Conservation (phyloP, 768 basidiomycete genomes). For the Goffeauzyma gilvescens region DNA sequence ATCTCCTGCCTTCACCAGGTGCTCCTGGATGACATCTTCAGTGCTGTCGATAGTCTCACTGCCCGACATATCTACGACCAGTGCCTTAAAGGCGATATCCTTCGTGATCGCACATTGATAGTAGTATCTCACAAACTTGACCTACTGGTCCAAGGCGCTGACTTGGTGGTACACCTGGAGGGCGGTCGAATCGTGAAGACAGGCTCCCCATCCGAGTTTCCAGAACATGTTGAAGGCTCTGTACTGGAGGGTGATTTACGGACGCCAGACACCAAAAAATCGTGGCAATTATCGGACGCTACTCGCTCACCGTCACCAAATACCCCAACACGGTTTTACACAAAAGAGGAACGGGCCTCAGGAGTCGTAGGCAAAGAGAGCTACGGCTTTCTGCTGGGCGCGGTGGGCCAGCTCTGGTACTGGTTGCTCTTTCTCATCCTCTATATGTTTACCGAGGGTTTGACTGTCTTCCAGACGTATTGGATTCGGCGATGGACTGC, state of each 20-base stretch:
- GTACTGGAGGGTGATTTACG: no score
- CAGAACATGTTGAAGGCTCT: no score
- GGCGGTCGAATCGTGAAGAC: not conserved
- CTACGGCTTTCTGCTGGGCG: constrained; percentile 17
- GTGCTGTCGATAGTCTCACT: constrained; percentile 30
- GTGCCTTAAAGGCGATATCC: constrained; percentile 19
- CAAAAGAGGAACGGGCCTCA: constrained; percentile 12
- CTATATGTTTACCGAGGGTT: constrained; percentile 10
- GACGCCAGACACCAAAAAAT: no score
- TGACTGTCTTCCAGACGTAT: constrained; percentile 11
- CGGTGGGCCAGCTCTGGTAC: constrained; percentile 21
- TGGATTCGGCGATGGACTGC: constrained; percentile 22
- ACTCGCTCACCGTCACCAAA: not conserved
- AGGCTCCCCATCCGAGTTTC: not conserved
- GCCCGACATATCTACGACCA: constrained; percentile 21
- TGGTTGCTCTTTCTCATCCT: constrained; percentile 20
- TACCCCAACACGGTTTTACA: not conserved
- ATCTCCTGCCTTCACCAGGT: no score
- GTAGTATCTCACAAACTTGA: constrained; percentile 30
- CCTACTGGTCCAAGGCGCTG: constrained; percentile 21
- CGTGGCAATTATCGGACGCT: no score
- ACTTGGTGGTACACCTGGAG: constrained; percentile 15
- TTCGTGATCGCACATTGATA: constrained; percentile 21
- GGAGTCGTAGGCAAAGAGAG: constrained; percentile 16
- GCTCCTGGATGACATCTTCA: constrained; percentile 21